Evolutionary conservation across 345 rosid genomes (phyloP).

Genomic region (Eucalyptus regnans): DNA sequence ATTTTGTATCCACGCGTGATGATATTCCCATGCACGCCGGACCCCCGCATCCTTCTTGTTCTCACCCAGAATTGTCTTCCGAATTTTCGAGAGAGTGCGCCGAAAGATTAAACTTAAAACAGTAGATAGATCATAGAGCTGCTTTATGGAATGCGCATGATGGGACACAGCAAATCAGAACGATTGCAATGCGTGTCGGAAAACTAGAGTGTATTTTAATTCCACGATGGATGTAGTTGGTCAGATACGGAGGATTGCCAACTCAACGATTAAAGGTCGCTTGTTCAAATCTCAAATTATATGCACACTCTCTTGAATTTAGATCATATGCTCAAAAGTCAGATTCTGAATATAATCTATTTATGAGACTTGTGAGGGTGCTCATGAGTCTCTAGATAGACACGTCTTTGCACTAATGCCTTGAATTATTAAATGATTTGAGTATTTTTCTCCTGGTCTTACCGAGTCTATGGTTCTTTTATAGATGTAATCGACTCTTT

Average conservation of each 20-base stretch:
- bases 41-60: not conserved
- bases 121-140: not conserved
- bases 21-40: not conserved
- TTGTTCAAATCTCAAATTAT: not conserved
- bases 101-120: not conserved
- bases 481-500: not conserved
- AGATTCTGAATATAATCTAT: not conserved
- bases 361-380: not conserved
- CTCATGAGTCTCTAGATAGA: not conserved
- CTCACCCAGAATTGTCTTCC: not conserved
- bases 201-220: not conserved
- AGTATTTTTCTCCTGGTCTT: not conserved
- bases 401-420: not conserved
- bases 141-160: not conserved
- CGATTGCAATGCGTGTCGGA: not conserved
- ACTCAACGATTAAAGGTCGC: not conserved
- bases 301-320: not conserved
- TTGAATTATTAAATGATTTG: not conserved
- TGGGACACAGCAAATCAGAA: not conserved
- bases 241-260: not conserved
- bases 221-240: not conserved
- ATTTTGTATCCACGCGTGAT: not conserved
- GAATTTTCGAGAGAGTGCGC: not conserved
- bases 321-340: not conserved
- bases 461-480: not conserved